phyloP scores from a whole-genome alignment of 2,329 filamentous ascomycete species.

The Claviceps arundinis region DNA sequence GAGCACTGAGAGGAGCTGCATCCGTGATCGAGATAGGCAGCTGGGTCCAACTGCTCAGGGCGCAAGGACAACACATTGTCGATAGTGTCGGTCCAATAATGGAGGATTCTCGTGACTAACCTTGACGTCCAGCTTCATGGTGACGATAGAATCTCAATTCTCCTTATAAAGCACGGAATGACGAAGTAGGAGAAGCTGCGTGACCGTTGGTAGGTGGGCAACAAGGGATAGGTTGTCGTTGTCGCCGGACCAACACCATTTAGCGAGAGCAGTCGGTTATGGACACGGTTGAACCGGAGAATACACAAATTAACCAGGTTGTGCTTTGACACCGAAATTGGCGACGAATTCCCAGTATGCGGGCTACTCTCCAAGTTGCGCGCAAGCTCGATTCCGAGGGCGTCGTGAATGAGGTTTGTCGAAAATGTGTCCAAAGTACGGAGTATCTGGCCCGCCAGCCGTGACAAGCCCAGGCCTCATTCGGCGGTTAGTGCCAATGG shows the following conservation, averaged over 20 bases:
- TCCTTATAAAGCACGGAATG: neutral
- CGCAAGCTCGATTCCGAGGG: neutral
- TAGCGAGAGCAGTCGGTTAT: neutral
- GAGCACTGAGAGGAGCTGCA: neutral
- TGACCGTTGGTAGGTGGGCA: slow-evolving; percentile 2
- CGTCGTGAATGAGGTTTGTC: slow-evolving; percentile 1
- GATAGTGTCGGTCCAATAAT: neutral
- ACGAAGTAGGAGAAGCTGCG: neutral
- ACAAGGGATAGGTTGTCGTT: neutral
- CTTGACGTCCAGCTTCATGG: slow-evolving; percentile 31
- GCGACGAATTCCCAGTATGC: neutral
- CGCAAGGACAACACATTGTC: neutral
- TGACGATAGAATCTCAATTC: slow-evolving; percentile 8
- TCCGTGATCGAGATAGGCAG: neutral
- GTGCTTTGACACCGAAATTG: neutral
- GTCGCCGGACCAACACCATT: slow-evolving; percentile 4
- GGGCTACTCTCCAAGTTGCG: slow-evolving; percentile 1
- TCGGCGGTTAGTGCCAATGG: neutral
- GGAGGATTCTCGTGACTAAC: slow-evolving; percentile 13
- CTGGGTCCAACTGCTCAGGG: slow-evolving; percentile 5
- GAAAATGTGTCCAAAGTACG: slow-evolving; percentile 6
- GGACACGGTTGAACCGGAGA: neutral
- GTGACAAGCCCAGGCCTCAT: slow-evolving; percentile 3
- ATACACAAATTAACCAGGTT: neutral
- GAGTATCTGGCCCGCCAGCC: neutral